Evolutionary conservation across 495 filamentous ascomycete species (phyloP), one percentile per base, ranked within the genome.

Genomic region (Poronia punctata): DNA sequence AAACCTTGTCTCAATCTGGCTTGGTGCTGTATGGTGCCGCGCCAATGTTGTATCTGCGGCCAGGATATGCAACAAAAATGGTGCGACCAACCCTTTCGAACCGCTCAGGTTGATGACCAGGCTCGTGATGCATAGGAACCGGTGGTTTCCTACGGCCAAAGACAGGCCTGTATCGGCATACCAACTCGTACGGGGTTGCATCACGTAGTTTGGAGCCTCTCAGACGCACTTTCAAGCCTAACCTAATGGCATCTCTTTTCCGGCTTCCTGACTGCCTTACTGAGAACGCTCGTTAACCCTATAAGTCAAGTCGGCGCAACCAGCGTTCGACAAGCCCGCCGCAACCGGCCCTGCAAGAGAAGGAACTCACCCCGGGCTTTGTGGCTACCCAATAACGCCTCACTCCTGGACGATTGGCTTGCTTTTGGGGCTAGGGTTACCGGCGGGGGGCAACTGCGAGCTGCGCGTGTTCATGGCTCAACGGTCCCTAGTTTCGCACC

Each of bases 151-250:
- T 23, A 8, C 27, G 26, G 24, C 19, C 26, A 17, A 26, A 18
- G 33, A 35, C 34, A 28, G 35, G 35, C 21, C 31, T 21, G n/a
- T 45, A 45, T 45, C 35, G 35, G n/a, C n/a, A n/a, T n/a, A n/a
- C n/a, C n/a, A n/a, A n/a, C n/a, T 36, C 42, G 38, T 45, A 37
- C 35, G 42, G 35, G 38, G 42, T 45, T 36, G 27, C 42, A 45
- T 45, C 21, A 38, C 18, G 36, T 32, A 16, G n/a, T 34, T 43
- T 38, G 35, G 42, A 38, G 42, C 34, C 42, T 45, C 42, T 45
- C 28, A 16, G 38, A 26, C 28, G 27, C 21, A 23, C 42, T 35
- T 27, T 33, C 15, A 15, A 14, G 11, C 42, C 31, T 28, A 19
- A 8, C 42, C 31, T 28, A 19, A 22, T 15, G 33, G 26, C 16